Conservation (phyloP, 306 rosid genomes). For the Quillaja saponaria region DNA sequence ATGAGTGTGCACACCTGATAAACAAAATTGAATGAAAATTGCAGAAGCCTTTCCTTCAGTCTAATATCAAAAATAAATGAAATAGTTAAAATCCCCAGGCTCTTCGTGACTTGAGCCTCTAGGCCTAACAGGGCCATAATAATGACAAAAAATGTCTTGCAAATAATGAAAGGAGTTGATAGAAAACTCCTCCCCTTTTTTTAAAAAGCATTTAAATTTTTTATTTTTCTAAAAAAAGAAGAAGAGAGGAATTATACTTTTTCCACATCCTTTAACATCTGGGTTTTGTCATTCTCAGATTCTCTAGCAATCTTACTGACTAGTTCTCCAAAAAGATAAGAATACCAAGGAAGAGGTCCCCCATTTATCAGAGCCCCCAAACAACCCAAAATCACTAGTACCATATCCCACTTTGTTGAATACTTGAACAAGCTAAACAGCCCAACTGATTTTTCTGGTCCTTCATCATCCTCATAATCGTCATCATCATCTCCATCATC, state of each 20-base stretch:
- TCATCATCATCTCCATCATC: constrained; percentile 44
- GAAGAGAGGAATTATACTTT: constrained; percentile 39
- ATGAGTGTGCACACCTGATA: constrained; percentile 70
- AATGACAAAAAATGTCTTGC: no score
- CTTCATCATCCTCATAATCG: constrained; percentile 49
- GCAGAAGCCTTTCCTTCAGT: no score
- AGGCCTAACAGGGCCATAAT: no score
- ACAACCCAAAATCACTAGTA: constrained; percentile 80
- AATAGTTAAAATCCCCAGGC: no score
- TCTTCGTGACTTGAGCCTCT: no score
- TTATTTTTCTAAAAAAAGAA: no score
- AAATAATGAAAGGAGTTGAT: no score
- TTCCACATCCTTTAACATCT: constrained; percentile 58
- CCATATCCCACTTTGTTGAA: constrained; percentile 69
- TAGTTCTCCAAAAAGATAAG: constrained; percentile 70
- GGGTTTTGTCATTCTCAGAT: constrained; percentile 28
- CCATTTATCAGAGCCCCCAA: constrained; percentile 88
- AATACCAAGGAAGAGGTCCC: constrained; percentile 87
- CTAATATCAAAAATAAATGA: no score
- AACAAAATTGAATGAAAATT: constrained; percentile 11
- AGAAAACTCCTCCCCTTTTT: neutral
- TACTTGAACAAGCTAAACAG: constrained; percentile 77
- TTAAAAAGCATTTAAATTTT: neutral
- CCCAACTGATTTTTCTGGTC: constrained; percentile 56
- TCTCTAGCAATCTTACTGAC: constrained; percentile 61